A percentile compares a stretch with the other conserved stretches of the same genome.
Evolutionary conservation across 192 early-diverging fungal genomes (phyloP).

Genomic region (Paraglomus occultum): DNA sequence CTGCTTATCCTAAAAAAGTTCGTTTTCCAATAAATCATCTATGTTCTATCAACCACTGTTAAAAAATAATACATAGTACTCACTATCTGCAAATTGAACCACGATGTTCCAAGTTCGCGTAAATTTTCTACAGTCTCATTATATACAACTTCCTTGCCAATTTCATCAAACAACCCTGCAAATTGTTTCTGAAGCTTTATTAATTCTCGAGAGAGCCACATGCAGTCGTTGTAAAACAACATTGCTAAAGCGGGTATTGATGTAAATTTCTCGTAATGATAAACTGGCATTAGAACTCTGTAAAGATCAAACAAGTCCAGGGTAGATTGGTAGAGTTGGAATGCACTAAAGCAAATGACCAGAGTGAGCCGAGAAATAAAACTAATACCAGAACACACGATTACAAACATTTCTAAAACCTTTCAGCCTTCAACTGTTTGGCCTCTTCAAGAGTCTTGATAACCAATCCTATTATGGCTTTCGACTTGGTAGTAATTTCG

Average conservation of each 20-base stretch:
- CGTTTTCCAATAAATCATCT: no score
- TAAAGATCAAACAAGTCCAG: constrained; percentile 56
- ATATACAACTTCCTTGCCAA: constrained; percentile 40
- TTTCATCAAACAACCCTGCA: not conserved
- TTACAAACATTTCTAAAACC: constrained; percentile 27
- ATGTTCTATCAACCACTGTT: not conserved
- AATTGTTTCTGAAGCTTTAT: constrained; percentile 39
- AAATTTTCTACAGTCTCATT: constrained; percentile 52
- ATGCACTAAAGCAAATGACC: constrained; percentile 17
- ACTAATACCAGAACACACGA: not conserved
- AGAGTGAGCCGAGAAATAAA: not conserved
- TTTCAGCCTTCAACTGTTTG: constrained; percentile 26
- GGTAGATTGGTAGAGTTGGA: constrained; percentile 44
- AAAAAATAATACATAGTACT: constrained; percentile 30
- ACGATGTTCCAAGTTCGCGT: constrained; percentile 48
- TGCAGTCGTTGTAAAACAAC: constrained; percentile 70
- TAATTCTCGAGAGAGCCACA: constrained; percentile 56
- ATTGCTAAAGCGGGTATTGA: constrained; percentile 55
- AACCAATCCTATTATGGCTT: constrained; percentile 10
- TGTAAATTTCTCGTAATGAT: constrained; percentile 54
- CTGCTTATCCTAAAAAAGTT: constrained; percentile 47
- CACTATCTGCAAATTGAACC: constrained; percentile 58
- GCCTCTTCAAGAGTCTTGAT: constrained; percentile 16
- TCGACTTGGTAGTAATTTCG: constrained; percentile 19
- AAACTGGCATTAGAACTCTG: constrained; percentile 59